Evolutionary conservation across 2,329 filamentous ascomycete species (phyloP).

Genomic region (Zymoseptoria passerinii): DNA sequence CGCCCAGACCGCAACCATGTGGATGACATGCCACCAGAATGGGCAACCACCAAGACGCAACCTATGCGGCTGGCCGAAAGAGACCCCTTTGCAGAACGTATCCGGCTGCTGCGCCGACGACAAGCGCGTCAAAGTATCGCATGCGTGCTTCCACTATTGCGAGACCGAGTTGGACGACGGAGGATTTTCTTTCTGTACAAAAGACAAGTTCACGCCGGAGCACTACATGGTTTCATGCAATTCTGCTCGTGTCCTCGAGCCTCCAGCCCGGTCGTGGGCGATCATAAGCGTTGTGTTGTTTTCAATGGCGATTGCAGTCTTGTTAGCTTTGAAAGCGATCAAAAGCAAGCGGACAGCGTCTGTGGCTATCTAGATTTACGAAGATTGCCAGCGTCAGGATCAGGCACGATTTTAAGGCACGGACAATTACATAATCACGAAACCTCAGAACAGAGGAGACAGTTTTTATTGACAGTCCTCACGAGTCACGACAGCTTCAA

Average conservation of each 20-base stretch:
- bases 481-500: background rate
- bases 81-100: background rate
- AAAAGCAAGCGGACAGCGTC: background rate
- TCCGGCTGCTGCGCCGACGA: background rate
- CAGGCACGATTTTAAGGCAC: too few relatives aligned
- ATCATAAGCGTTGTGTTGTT: too few relatives aligned
- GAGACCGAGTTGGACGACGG: background rate
- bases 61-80: background rate
- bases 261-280: too few relatives aligned
- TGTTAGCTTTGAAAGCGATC: background rate
- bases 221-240: background rate
- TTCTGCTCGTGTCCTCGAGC: background rate
- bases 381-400: too few relatives aligned
- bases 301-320: background rate
- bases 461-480: too few relatives aligned
- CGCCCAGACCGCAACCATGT: background rate
- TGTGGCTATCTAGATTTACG: too few relatives aligned
- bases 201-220: background rate
- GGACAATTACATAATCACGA: background rate
- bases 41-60: background rate
- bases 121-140: background rate
- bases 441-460: too few relatives aligned
- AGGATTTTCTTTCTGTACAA: background rate
- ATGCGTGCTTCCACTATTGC: background rate
- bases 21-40: background rate